Evolutionary conservation across 2,329 filamentous ascomycete species (phyloP).

Genomic region (Sphaerulina vaccinii): DNA sequence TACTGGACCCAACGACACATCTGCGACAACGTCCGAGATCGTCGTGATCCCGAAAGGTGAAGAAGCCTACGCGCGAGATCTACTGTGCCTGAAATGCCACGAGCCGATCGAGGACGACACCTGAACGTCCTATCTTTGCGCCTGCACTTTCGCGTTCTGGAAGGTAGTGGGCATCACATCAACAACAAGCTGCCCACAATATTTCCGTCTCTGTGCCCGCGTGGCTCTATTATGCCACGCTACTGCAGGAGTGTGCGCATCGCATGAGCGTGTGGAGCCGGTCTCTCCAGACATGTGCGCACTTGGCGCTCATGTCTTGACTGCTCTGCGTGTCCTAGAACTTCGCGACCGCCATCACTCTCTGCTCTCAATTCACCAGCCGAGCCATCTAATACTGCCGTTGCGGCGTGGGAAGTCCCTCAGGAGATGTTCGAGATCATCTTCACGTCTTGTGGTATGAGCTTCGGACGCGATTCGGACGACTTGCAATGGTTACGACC

Average conservation of each 20-base stretch:
- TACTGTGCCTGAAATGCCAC: constrained; percentile 35
- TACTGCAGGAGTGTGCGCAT: constrained; percentile 1
- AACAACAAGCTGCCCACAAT: background rate
- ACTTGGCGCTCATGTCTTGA: background rate
- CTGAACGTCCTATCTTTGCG: constrained; percentile 6
- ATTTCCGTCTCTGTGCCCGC: background rate
- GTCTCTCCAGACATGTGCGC: background rate
- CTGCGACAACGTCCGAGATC: constrained; percentile 28
- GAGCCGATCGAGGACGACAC: constrained; percentile 25
- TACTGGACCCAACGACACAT: constrained; percentile 7
- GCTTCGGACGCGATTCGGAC: too few species aligned
- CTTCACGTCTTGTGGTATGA: too few species aligned
- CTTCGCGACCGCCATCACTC: too few species aligned
- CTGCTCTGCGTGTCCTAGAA: too few species aligned
- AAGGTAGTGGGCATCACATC: too few species aligned
- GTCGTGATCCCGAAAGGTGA: constrained; percentile 30
- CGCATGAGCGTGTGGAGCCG: constrained; percentile 13
- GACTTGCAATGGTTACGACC: too few species aligned
- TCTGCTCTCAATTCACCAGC: too few species aligned
- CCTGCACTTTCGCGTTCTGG: too few species aligned
- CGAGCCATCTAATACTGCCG: background rate
- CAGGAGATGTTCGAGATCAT: too few species aligned
- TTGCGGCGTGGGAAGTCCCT: too few species aligned
- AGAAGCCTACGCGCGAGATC: constrained; percentile 24
- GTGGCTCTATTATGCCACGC: background rate